Evolutionary conservation across 75 land plant species (phyloP).

Genomic region (Selaginella tamariscina): DNA sequence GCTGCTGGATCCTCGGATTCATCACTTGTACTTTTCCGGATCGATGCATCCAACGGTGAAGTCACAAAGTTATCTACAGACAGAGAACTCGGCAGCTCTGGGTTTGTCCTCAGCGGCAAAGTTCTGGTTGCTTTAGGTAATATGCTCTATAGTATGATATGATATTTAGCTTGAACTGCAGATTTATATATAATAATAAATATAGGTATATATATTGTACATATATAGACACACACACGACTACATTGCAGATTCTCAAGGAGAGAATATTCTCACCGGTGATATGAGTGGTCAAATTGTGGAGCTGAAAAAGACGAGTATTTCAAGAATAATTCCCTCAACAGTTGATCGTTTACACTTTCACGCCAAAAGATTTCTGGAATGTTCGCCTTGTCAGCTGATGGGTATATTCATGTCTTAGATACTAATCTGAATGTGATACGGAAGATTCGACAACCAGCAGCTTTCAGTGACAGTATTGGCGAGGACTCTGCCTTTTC

Average conservation of each 20-base stretch:
- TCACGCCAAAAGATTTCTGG: background rate
- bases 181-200: no score
- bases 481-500: background rate
- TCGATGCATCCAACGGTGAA: background rate
- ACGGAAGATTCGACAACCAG: background rate
- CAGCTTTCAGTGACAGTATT: background rate
- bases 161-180: no score
- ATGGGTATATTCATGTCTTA: background rate
- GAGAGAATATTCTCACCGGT: background rate
- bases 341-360: background rate
- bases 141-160: no score
- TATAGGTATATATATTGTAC: no score
- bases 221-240: no score
- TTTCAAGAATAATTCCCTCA: background rate
- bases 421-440: background rate
- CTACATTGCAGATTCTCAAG: no score
- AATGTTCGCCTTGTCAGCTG: background rate
- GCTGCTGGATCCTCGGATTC: constrained; percentile 51
- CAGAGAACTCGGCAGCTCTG: background rate
- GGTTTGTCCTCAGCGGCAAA: background rate
- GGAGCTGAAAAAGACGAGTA: background rate
- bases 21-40: constrained; percentile 11
- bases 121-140: background rate
- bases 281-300: background rate
- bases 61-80: background rate